A percentile compares a stretch with the other conserved stretches of the same genome.
phyloP scores from a whole-genome alignment of 2,329 filamentous ascomycete genomes.

The Sporothrix variecibatus region DNA sequence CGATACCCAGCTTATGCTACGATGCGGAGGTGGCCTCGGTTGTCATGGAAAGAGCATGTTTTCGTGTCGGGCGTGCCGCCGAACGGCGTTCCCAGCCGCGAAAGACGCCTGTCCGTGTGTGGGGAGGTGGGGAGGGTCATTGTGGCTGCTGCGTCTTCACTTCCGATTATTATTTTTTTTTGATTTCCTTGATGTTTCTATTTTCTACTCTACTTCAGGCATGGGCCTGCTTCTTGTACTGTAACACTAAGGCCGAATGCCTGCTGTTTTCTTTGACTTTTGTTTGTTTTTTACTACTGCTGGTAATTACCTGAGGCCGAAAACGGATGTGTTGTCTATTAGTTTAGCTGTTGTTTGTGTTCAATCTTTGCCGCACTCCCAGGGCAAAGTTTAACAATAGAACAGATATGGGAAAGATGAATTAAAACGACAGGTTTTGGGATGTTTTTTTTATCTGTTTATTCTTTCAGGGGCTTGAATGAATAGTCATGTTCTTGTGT shows the following conservation, averaged over 20 bases:
- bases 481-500: background rate
- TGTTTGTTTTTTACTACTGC: background rate
- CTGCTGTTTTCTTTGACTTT: background rate
- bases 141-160: background rate
- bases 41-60: background rate
- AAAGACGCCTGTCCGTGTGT: background rate
- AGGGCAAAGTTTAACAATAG: background rate
- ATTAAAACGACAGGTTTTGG: background rate
- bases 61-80: background rate
- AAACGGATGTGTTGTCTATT: background rate
- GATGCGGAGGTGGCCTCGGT: background rate
- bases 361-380: background rate
- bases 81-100: background rate
- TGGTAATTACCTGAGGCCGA: background rate
- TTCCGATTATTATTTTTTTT: background rate
- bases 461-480: background rate
- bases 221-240: slow-evolving; percentile 4
- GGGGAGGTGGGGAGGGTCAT: background rate
- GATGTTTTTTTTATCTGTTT: background rate
- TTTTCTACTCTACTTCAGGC: background rate
- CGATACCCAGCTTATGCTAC: slow-evolving; percentile 8
- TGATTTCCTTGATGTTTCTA: background rate
- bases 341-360: background rate
- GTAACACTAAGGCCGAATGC: slow-evolving; percentile 5
- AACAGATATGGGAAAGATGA: background rate